phyloP scores from a whole-genome alignment of 768 basidiomycete species.

The Amanita exitialis region DNA sequence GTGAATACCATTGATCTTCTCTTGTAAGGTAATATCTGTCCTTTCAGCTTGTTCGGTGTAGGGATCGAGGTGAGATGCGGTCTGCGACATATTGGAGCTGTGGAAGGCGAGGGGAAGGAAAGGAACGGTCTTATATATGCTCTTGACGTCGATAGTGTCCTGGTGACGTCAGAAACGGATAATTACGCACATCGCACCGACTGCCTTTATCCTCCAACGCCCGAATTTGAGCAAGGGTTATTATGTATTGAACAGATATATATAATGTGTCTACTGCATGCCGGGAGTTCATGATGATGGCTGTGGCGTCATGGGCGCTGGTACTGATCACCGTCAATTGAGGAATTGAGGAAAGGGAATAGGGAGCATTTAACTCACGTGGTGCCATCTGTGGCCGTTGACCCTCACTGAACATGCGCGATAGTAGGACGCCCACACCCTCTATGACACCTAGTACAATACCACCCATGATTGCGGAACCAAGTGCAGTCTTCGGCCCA shows the following conservation, averaged over 20 bases:
- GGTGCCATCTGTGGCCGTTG: constrained; percentile 74
- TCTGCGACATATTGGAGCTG: constrained; percentile 14
- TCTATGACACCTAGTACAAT: constrained; percentile 92
- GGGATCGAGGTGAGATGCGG: constrained; percentile 47
- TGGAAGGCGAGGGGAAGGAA: neutral
- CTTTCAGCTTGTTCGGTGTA: constrained; percentile 61
- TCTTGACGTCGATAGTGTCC: constrained; percentile 12
- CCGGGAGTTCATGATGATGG: constrained; percentile 28
- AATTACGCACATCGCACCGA: constrained; percentile 1
- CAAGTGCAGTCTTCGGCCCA: constrained; percentile 84
- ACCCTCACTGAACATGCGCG: constrained; percentile 79
- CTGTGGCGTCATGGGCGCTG: constrained; percentile 46
- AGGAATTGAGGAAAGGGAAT: constrained; percentile 6
- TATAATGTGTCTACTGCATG: constrained; percentile 37
- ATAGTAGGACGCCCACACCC: constrained; percentile 90
- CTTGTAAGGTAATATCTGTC: constrained; percentile 40
- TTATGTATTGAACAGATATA: constrained; percentile 21
- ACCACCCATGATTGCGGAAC: constrained; percentile 93
- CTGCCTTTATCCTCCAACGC: constrained; percentile 5
- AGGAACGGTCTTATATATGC: constrained; percentile 12
- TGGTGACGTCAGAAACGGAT: constrained; percentile 4
- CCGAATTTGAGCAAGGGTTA: constrained; percentile 19
- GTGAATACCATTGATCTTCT: constrained; percentile 54
- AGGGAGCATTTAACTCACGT: constrained; percentile 37
- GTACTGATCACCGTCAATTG: constrained; percentile 27